Conservation (phyloP, 306 rosid genomes). For the Bauhinia variegata region DNA sequence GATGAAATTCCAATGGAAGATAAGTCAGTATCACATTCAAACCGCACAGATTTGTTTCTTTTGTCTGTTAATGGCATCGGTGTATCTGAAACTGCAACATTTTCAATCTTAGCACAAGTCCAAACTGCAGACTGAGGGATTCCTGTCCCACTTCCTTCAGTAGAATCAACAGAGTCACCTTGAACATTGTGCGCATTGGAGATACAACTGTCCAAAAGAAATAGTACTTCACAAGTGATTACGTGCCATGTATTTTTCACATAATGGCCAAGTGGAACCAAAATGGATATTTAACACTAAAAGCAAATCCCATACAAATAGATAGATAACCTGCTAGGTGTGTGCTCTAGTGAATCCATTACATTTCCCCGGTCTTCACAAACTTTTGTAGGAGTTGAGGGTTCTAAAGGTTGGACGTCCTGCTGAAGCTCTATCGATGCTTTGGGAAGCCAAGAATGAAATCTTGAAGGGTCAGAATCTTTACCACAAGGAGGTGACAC, state of each 20-base stretch:
- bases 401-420: constrained; percentile 46
- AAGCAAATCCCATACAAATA: neutral
- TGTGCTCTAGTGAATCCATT: constrained; percentile 48
- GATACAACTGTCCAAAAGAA: constrained; percentile 40
- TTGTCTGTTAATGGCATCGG: constrained; percentile 41
- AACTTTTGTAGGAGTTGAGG: constrained; percentile 51
- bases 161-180: constrained; percentile 20
- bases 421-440: constrained; percentile 47
- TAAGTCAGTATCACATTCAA: constrained; percentile 59
- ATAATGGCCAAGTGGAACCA: constrained; percentile 2
- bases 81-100: constrained; percentile 36
- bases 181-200: constrained; percentile 36
- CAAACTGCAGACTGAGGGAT: constrained; percentile 16
- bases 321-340: constrained; percentile 72
- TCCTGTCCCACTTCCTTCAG: constrained; percentile 28
- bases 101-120: constrained; percentile 33
- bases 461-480: constrained; percentile 38
- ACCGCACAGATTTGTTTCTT: constrained; percentile 63
- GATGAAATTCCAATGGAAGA: constrained; percentile 52
- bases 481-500: constrained; percentile 38
- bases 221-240: neutral
- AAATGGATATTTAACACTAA: neutral
- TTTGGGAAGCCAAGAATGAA: constrained; percentile 49
- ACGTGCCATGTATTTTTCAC: constrained; percentile 25
- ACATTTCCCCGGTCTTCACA: constrained; percentile 48